These are phyloP conservation scores for Lepidopterella palustris DNA, from an alignment of 495 filamentous ascomycete genomes.

Conservation along the genomic window DNA sequence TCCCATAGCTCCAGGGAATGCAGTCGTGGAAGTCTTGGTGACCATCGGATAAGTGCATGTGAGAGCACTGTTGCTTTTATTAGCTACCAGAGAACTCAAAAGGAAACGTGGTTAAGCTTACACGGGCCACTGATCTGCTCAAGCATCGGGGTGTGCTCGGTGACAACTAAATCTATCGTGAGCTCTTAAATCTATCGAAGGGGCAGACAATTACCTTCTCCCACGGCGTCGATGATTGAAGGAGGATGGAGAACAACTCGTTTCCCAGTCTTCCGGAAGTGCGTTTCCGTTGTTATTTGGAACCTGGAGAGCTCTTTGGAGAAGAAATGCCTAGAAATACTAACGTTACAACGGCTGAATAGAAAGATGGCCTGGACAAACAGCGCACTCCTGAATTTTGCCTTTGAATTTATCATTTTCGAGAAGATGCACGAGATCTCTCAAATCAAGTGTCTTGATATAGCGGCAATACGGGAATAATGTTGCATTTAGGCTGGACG, in stretches of 20 bases:
- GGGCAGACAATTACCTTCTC: constrained; percentile 34
- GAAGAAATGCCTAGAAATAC: constrained; percentile 31
- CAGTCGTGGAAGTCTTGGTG: constrained; percentile 41
- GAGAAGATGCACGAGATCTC: constrained; percentile 53
- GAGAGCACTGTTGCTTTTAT: constrained; percentile 34
- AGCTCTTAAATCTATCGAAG: not conserved
- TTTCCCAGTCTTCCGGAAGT: not conserved
- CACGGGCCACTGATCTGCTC: constrained; percentile 45
- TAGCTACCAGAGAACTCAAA: constrained; percentile 1
- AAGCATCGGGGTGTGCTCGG: constrained; percentile 46
- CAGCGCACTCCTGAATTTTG: constrained; percentile 23
- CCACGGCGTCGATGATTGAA: constrained; percentile 37
- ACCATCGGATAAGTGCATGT: constrained; percentile 41
- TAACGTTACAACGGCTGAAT: not conserved
- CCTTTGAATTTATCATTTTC: constrained; percentile 38
- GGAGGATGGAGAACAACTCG: constrained; percentile 17
- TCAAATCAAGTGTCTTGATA: constrained; percentile 55
- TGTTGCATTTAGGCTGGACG: constrained; percentile 58
- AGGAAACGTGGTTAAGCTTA: constrained; percentile 29
- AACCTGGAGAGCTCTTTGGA: constrained; percentile 30
- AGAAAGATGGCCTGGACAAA: not conserved
- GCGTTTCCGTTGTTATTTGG: constrained; percentile 12
- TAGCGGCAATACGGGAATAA: constrained; percentile 64
- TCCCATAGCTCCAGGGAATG: constrained; percentile 50
- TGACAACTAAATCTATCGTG: constrained; percentile 38